A percentile compares a stretch with the other conserved stretches of the same genome.
These are phyloP conservation scores for Rhynchosporium agropyri DNA, from an alignment of 2,329 filamentous ascomycete species.

Conservation along the genomic window DNA sequence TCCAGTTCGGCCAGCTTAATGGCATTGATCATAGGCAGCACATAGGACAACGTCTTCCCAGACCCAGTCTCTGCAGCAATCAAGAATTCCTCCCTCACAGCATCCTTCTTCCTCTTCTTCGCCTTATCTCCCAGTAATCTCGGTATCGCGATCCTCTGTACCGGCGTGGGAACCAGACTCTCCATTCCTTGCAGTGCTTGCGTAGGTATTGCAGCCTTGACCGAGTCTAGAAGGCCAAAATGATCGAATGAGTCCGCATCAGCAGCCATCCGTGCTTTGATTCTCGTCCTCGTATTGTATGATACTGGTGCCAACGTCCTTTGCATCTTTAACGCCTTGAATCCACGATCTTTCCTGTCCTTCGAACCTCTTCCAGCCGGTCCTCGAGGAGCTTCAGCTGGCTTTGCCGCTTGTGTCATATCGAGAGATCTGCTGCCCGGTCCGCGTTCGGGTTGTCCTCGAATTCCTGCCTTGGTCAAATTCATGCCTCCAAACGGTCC, in stretches of 20 bases:
- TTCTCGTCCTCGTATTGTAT: constrained; percentile 63
- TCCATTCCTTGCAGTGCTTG: constrained; percentile 76
- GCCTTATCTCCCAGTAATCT: constrained; percentile 64
- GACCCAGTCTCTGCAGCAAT: constrained; percentile 96
- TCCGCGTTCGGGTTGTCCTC: constrained; percentile 45
- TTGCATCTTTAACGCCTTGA: constrained; percentile 93
- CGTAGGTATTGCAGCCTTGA: constrained; percentile 70
- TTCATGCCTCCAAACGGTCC: constrained; percentile 65
- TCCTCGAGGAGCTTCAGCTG: neutral
- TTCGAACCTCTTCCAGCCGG: constrained; percentile 20
- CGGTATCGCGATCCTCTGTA: constrained; percentile 88
- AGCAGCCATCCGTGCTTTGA: constrained; percentile 57
- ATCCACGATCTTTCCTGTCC: constrained; percentile 48
- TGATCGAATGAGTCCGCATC: constrained; percentile 78
- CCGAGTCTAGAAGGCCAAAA: constrained; percentile 71
- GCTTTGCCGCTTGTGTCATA: neutral
- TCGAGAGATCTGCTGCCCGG: constrained; percentile 7
- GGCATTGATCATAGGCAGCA: constrained; percentile 81
- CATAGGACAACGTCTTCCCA: constrained; percentile 92
- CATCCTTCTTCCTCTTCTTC: constrained; percentile 41
- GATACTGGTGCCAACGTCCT: constrained; percentile 73
- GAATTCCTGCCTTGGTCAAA: constrained; percentile 50
- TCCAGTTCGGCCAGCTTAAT: constrained; percentile 74
- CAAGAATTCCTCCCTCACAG: constrained; percentile 61
- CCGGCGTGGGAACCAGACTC: constrained; percentile 80